Evolutionary conservation across 495 filamentous ascomycete species (phyloP), one percentile per base, ranked within the genome.

Genomic region (Xylaria venustula): DNA sequence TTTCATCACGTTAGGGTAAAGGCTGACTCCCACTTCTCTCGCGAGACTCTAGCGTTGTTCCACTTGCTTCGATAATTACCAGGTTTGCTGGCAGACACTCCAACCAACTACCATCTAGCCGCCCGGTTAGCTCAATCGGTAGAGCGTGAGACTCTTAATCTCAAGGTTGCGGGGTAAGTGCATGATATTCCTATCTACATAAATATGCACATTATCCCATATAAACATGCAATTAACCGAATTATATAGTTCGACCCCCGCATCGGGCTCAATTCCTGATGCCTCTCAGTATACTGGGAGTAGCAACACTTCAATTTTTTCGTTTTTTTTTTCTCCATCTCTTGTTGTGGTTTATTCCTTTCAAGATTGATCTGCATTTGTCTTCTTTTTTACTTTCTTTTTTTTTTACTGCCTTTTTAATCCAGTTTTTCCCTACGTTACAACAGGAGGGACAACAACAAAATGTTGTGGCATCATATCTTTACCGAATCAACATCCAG

Each of bases 121-220:
- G 66, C 66, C 75, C 73, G 73, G 85, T 84, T 89, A 88, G 86
- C 86, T 89, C 86, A 88, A 88, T 89, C 86, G 86, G 86, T 87
- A 88, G 86, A 88, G 87, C 87, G 86, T 88, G 83, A 87, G 86
- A 52, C 63, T 40, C 47, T 53, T 25, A 58, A 44, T 34, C 48
- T 62, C 49, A 68, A 48, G 19, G 54, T 32, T 40, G 59, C 22
- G 22, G n/a, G 62, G 63, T 59, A 58, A 49, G 22, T 48, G n/a
- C n/a, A n/a, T n/a, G n/a, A n/a, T n/a, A n/a, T n/a, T n/a, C n/a
- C n/a, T n/a, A n/a, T n/a, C n/a, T n/a, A n/a, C n/a, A n/a, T n/a
- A n/a, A n/a, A n/a, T n/a, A n/a, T n/a, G n/a, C n/a, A n/a, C n/a
- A n/a, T n/a, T n/a, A n/a, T n/a, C n/a, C n/a, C n/a, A n/a, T n/a